These are phyloP conservation scores for Diaporthe velutina DNA, from an alignment of 2,329 filamentous ascomycete species.

Conservation along the genomic window DNA sequence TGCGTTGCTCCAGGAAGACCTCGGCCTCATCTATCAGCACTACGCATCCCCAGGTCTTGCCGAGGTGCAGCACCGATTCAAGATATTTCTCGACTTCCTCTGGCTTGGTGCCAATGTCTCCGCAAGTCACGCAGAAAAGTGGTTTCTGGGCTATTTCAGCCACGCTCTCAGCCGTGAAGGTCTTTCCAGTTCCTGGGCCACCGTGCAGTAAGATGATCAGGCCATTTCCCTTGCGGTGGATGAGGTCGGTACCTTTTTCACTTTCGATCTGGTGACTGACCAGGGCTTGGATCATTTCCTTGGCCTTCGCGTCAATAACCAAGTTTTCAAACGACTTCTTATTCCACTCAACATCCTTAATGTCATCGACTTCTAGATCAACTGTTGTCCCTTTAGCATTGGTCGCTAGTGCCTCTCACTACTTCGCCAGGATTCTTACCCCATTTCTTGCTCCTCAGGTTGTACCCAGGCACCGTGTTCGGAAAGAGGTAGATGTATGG, in stretches of 20 bases:
- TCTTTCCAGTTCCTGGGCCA: constrained; percentile 52
- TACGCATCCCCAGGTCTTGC: constrained; percentile 37
- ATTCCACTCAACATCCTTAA: constrained; percentile 43
- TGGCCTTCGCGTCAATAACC: constrained; percentile 42
- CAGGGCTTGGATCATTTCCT: constrained; percentile 47
- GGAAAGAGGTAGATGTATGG: not conserved
- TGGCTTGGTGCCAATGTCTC: constrained; percentile 51
- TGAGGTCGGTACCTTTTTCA: constrained; percentile 49
- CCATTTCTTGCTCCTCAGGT: constrained; percentile 3
- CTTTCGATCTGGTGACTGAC: constrained; percentile 43
- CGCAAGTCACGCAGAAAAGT: constrained; percentile 53
- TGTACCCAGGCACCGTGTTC: not conserved
- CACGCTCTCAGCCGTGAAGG: constrained; percentile 52
- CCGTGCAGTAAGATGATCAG: constrained; percentile 52
- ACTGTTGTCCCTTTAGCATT: not conserved
- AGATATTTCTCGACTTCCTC: constrained; percentile 49
- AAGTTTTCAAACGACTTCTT: constrained; percentile 42
- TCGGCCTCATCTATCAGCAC: constrained; percentile 56
- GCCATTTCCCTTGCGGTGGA: constrained; percentile 51
- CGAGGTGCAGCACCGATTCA: constrained; percentile 46
- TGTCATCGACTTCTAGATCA: constrained; percentile 42
- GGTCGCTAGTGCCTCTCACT: too few species aligned
- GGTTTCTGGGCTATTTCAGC: constrained; percentile 52
- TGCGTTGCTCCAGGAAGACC: constrained; percentile 52
- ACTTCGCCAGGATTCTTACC: not conserved